phyloP scores from a whole-genome alignment of 371 early-diverging fungal genomes.

The Dentiscutata heterogama region DNA sequence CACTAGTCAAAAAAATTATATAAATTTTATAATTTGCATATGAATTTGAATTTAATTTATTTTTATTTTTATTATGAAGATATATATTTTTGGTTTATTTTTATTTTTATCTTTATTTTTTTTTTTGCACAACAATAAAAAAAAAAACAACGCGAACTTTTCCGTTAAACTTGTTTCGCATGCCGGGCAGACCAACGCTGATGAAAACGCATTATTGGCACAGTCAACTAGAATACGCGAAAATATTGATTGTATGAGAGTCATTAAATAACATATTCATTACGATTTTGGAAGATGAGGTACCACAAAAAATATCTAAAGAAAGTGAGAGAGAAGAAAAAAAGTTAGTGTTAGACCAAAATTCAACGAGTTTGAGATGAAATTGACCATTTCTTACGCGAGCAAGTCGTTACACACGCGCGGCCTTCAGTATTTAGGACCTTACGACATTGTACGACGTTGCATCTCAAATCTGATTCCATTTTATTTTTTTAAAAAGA shows the following conservation, averaged over 20 bases:
- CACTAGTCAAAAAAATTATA: slow-evolving; percentile 54
- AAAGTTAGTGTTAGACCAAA: neutral
- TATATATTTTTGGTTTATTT: neutral
- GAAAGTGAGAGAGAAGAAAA: neutral
- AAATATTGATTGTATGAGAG: neutral
- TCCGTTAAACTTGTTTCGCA: slow-evolving; percentile 73
- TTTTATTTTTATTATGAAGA: neutral
- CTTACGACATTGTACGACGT: slow-evolving; percentile 67
- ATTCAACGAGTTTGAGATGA: neutral
- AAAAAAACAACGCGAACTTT: slow-evolving; percentile 58
- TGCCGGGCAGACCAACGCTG: slow-evolving; percentile 78
- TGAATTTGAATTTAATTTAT: neutral
- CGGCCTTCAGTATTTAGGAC: slow-evolving; percentile 54
- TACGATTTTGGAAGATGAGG: neutral
- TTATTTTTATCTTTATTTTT: neutral
- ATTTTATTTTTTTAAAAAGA: slow-evolving; percentile 15
- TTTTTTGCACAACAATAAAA: neutral
- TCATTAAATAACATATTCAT: neutral
- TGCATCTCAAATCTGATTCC: slow-evolving; percentile 68
- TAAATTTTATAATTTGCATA: neutral
- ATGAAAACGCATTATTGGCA: slow-evolving; percentile 66
- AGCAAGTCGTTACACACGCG: slow-evolving; percentile 82
- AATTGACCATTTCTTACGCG: slow-evolving; percentile 61
- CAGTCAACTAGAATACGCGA: slow-evolving; percentile 57
- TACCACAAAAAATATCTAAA: slow-evolving; percentile 81